Percentiles rank a stretch among this genome's conserved stretches.
Evolutionary conservation across 352 stramenopile genomes (phyloP).

Genomic region (Globisporangium abappressorium): DNA sequence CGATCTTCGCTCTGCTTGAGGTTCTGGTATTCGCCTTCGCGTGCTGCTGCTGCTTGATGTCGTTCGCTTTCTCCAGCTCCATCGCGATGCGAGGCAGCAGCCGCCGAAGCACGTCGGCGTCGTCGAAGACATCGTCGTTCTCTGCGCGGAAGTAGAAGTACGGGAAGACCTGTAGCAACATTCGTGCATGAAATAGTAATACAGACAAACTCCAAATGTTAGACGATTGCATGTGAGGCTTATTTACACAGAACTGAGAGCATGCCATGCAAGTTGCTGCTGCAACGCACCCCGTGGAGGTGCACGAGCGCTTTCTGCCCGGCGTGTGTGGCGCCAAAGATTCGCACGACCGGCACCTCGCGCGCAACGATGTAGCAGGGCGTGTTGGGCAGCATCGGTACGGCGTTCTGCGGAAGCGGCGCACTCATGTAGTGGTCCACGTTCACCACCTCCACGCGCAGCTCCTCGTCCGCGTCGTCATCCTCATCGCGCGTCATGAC

Average conservation of each 20-base stretch:
- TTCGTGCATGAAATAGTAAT: neutral
- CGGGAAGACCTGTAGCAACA: conserved; percentile 64
- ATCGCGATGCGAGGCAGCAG: conserved; percentile 68
- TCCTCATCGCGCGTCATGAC: neutral
- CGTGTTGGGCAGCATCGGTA: conserved; percentile 44
- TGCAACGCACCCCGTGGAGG: conserved; percentile 70
- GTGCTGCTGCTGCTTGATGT: conserved; percentile 37
- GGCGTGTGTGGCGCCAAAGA: conserved; percentile 88
- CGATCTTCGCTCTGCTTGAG: conserved; percentile 29
- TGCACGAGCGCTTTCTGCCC: conserved; percentile 90
- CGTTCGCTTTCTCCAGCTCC: conserved; percentile 63
- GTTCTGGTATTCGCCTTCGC: conserved; percentile 13
- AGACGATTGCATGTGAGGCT: neutral
- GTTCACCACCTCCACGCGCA: conserved; percentile 72
- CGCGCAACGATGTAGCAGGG: conserved; percentile 66
- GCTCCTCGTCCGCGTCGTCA: conserved; percentile 30
- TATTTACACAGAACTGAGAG: neutral
- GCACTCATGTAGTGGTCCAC: conserved; percentile 81
- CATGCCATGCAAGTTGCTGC: neutral
- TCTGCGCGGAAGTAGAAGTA: conserved; percentile 89
- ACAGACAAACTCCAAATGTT: neutral
- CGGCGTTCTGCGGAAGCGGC: conserved; percentile 49
- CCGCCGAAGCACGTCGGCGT: conserved; percentile 43
- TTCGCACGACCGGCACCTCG: conserved; percentile 82
- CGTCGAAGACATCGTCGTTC: conserved; percentile 62